Evolutionary conservation across 768 basidiomycete genomes (phyloP), one percentile per base, ranked within the genome.

Genomic region (Trametes sanguinea): DNA sequence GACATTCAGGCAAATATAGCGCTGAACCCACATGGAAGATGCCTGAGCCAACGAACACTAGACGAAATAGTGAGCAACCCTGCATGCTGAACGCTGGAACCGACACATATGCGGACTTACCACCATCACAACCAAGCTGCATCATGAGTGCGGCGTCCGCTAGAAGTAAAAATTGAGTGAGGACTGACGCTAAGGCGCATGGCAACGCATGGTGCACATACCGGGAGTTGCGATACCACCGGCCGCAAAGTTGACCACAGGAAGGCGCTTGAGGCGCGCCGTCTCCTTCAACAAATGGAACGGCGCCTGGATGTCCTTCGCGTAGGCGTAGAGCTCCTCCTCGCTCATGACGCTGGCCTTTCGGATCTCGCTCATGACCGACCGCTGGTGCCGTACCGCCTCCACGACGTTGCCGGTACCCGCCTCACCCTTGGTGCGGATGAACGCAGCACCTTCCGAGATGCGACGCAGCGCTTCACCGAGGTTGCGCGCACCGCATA

Each of bases 101-200:
- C 43, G 55, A 60, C 53, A 45, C 14, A 37, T 32, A 51, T 45
- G 55, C 32, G 56, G 8, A 74, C 87, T 64, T 70, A 95, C 95
- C 90, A 80, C 95, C 94, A 71, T 96, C 96, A 74, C 94, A 94
- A 39, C 96, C 94, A 39, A 98, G 84, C 72, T 96, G 94, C 95
- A 98, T 98, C 96, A 98, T 97, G 65, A 98, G 76, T 3, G 97
- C 97, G 14, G 96, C 96, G 75, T 99, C 96, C 67, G 92, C 94
- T 86, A 75, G 58, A 32, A 60, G 60, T 16, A 46, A 58, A 48
- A 35, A 47, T 52, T 48, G 33, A 61, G 37, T 48, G 33, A 61
- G 37, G 35, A 45, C 10, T 13, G 50, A 13, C 30, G 29, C 39
- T 30, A 35, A n/a, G 35, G 2, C 29, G 17, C 2, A 39, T 65